Evolutionary conservation across 345 rosid species (phyloP).

Genomic region (Arabidopsis suecica): DNA sequence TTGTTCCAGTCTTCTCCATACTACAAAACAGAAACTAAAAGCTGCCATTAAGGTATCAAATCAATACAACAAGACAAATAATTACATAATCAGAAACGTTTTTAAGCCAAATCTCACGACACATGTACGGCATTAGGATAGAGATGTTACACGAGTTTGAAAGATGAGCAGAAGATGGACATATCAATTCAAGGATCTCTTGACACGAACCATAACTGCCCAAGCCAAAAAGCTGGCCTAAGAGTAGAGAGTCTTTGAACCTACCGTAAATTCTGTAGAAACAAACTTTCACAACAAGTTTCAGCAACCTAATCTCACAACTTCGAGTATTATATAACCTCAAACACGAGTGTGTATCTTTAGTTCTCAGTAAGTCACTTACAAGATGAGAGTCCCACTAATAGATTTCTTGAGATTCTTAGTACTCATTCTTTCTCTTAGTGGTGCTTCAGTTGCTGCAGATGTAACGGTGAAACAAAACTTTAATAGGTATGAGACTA

Average conservation of each 20-base stretch:
- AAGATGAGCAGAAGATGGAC: conserved; percentile 24
- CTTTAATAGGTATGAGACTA: conserved; percentile 2
- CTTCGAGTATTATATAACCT: conserved; percentile 35
- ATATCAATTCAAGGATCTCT: conserved; percentile 24
- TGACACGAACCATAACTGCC: conserved; percentile 45
- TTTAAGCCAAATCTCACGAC: conserved; percentile 28
- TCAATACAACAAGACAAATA: conserved; percentile 26
- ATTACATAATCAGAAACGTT: conserved; percentile 24
- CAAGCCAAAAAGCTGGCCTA: neutral
- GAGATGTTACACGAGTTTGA: conserved; percentile 22
- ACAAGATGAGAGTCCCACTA: conserved; percentile 39
- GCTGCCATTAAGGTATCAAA: conserved; percentile 18
- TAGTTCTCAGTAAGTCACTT: conserved; percentile 10
- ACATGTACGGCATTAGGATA: conserved; percentile 28
- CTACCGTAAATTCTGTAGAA: conserved; percentile 24
- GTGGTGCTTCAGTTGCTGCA: conserved; percentile 25
- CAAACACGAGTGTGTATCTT: conserved; percentile 7
- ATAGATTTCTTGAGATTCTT: conserved; percentile 22
- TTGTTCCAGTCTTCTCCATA: conserved; percentile 12
- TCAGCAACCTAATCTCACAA: conserved; percentile 15
- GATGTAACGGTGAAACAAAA: conserved; percentile 26
- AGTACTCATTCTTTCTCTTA: conserved; percentile 30
- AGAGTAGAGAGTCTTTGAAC: conserved; percentile 15
- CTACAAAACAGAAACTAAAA: conserved; percentile 34
- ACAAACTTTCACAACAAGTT: conserved; percentile 6